These are phyloP conservation scores for Dendrobium officinale DNA, from an alignment of 106 monocot genomes.

Conservation along the genomic window DNA sequence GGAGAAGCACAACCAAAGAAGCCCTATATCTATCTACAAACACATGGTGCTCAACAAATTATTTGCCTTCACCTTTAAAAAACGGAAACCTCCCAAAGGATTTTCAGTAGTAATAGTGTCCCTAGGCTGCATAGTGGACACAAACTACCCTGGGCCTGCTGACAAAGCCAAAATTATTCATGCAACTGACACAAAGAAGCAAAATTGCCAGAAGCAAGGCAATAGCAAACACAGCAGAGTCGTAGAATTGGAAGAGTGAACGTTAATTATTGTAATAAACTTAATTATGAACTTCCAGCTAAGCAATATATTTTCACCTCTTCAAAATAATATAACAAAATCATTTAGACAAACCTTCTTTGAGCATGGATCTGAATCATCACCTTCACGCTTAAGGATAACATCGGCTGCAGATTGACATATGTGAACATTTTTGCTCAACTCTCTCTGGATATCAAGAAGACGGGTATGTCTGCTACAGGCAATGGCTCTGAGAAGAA, in stretches of 20 bases:
- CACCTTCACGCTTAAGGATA: slow-evolving; percentile 43
- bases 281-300: too few relatives aligned
- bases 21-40: not conserved
- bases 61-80: not conserved
- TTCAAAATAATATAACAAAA: not conserved
- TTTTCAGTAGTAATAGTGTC: too few relatives aligned
- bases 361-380: slow-evolving; percentile 18
- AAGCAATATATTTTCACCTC: not conserved
- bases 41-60: not conserved
- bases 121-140: too few relatives aligned
- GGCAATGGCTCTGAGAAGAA: slow-evolving; percentile 72
- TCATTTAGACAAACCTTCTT: slow-evolving; percentile 33
- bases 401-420: slow-evolving; percentile 59
- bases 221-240: too few relatives aligned
- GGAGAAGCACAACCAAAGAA: not conserved
- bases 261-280: too few relatives aligned
- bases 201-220: too few relatives aligned
- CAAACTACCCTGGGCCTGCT: too few relatives aligned
- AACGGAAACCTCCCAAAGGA: too few relatives aligned
- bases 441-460: slow-evolving; percentile 77
- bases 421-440: slow-evolving; percentile 69
- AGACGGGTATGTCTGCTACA: slow-evolving; percentile 86
- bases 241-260: too few relatives aligned
- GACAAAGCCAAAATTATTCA: too few relatives aligned
- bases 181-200: too few relatives aligned